Conservation (phyloP, 306 rosid species). For the Vicia sativa region DNA sequence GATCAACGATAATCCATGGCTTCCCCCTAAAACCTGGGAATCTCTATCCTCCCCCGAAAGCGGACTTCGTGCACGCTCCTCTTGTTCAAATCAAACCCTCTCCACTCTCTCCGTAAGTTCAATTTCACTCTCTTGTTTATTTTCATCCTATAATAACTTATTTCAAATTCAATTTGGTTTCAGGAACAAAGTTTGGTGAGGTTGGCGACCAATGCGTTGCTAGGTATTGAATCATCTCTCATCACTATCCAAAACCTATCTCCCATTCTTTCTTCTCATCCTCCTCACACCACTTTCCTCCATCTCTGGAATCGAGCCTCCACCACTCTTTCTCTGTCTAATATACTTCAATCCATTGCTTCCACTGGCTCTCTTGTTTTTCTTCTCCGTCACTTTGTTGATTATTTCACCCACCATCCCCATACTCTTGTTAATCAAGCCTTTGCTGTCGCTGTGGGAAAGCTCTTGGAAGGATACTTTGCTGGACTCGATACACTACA, state of each 20-base stretch:
- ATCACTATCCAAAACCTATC: slow-evolving; percentile 60
- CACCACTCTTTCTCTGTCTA: slow-evolving; percentile 73
- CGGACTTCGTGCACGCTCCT: slow-evolving; percentile 42
- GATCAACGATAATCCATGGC: slow-evolving; percentile 70
- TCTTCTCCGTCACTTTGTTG: slow-evolving; percentile 68
- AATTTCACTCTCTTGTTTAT: background rate
- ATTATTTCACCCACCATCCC: slow-evolving; percentile 53
- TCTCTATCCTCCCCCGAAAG: slow-evolving; percentile 66
- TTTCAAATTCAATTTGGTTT: slow-evolving; percentile 3
- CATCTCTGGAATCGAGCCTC: slow-evolving; percentile 80
- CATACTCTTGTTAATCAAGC: slow-evolving; percentile 87
- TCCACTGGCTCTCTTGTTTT: slow-evolving; percentile 65
- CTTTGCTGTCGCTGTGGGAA: slow-evolving; percentile 81
- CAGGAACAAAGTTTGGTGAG: slow-evolving; percentile 89
- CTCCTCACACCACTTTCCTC: slow-evolving; percentile 74
- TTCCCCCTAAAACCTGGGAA: slow-evolving; percentile 84
- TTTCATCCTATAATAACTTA: background rate
- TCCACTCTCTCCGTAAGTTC: slow-evolving; percentile 76
- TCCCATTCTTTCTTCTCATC: slow-evolving; percentile 59
- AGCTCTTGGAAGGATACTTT: slow-evolving; percentile 76
- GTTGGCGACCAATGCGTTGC: slow-evolving; percentile 74
- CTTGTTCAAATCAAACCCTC: slow-evolving; percentile 39
- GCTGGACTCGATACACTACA: slow-evolving; percentile 67
- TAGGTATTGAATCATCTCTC: slow-evolving; percentile 74
- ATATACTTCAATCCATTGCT: slow-evolving; percentile 67